Conservation (phyloP, 306 rosid genomes). For the Malus sylvestris region DNA sequence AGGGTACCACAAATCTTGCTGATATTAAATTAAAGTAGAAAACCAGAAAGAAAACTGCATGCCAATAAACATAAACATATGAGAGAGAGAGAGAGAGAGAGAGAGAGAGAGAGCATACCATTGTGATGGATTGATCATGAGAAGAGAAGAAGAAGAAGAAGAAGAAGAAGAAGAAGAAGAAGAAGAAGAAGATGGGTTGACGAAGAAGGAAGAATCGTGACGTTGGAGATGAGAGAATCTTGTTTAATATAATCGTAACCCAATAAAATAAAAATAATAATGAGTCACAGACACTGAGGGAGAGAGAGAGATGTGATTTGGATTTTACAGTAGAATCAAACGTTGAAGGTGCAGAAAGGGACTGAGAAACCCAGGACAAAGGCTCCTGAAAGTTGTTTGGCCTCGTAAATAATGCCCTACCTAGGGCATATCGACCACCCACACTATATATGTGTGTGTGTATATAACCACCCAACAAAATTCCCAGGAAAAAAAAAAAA, state of each 20-base stretch:
- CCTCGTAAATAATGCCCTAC: constrained; percentile 13
- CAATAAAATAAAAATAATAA: not conserved
- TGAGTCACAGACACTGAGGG: not conserved
- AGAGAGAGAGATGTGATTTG: not conserved
- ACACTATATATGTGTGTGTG: not conserved
- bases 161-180: too few species aligned
- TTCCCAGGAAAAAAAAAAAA: not conserved
- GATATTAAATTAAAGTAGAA: not conserved
- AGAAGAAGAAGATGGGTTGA: constrained; percentile 4
- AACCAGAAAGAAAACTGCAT: not conserved
- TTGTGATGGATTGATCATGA: constrained; percentile 5
- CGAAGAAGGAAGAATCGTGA: not conserved
- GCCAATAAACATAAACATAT: not conserved
- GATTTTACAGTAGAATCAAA: not conserved
- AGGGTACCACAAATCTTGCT: not conserved
- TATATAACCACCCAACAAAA: not conserved
- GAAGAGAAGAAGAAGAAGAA: not conserved
- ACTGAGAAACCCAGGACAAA: constrained; percentile 21
- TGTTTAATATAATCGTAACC: not conserved
- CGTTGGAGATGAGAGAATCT: constrained; percentile 6
- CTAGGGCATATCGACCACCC: constrained; percentile 30
- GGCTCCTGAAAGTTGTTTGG: not conserved
- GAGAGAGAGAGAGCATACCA: constrained; percentile 27
- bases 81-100: not conserved
- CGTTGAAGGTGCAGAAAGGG: constrained; percentile 4